These are phyloP conservation scores for Dactylis glomerata DNA, from an alignment of 176 grass and related monocot species.

Conservation along the genomic window DNA sequence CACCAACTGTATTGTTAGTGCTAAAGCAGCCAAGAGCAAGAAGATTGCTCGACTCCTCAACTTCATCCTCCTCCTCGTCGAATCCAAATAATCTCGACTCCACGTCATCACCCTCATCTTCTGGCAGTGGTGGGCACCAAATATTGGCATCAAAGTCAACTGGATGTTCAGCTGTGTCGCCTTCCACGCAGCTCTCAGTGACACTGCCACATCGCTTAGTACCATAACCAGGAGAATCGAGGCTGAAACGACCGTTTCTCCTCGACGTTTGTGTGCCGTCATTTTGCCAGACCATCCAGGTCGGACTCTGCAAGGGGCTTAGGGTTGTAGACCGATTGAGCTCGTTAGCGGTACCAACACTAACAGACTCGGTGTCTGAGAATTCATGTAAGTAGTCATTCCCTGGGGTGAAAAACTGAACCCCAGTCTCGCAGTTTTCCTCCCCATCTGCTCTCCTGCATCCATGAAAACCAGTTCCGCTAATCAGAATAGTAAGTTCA, in stretches of 20 bases:
- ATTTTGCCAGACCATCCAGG: constrained; percentile 40
- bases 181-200: constrained; percentile 16
- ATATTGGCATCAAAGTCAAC: constrained; percentile 46
- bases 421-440: constrained; percentile 43
- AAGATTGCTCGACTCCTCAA: constrained; percentile 35
- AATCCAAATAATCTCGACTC: constrained; percentile 61
- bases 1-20: constrained; percentile 22
- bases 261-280: constrained; percentile 25
- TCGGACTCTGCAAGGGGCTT: constrained; percentile 50
- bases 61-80: constrained; percentile 56
- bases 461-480: constrained; percentile 16
- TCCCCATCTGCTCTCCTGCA: constrained; percentile 46
- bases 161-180: constrained; percentile 15
- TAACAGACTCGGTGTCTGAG: constrained; percentile 77
- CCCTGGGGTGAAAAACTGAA: constrained; percentile 60
- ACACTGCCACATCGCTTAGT: constrained; percentile 11
- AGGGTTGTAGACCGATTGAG: constrained; percentile 40
- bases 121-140: constrained; percentile 53
- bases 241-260: constrained; percentile 34
- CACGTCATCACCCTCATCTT: constrained; percentile 54
- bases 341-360: constrained; percentile 41
- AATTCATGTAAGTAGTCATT: constrained; percentile 59
- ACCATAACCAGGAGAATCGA: constrained; percentile 45
- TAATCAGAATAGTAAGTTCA: constrained; percentile 19
- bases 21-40: constrained; percentile 46